Evolutionary conservation across 345 rosid species (phyloP), one percentile per base, ranked within the genome.

Genomic region (Citrus sp.): DNA sequence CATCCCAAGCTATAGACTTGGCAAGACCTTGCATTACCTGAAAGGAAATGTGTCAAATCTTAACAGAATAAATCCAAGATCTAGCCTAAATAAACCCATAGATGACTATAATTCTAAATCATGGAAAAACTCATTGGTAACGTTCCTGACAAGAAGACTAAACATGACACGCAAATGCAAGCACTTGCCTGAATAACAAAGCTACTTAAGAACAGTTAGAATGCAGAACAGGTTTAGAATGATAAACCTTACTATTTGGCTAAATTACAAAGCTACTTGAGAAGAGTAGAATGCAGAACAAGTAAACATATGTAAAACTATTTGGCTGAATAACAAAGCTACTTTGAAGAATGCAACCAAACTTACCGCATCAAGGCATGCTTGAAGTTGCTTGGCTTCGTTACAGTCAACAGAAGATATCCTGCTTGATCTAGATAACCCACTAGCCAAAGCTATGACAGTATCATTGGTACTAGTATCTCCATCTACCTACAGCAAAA

Each of bases 21-120:
- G 99, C 99, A 69, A 94, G 97, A 78, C 97, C 96, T 90, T 95
- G 97, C 99, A 92, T 95, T 72, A 95, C 98, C 99, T 95, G 87
- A 55, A 72, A 70, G 60, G 65, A 10, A 22, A 38, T 58, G 66
- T 67, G 1, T 60, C 19, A 63, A 79, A 32, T 42, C 10, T 61
- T 18, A 34, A 59, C 9, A 72, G 65, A 61, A 60, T 63, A 58
- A 76, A 58, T 49, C 25, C 46, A 74, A 42, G 34, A 54, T 42
- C 46, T 58, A 7, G 58, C 9, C 40, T 65, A 49, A 22, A 59
- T 25, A 13, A 78, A 25, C 65, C 37, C 40, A 46, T 30, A n/a
- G 28, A 18, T 32, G 54, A 37, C 49, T 30, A 30, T 6, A 12
- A 28, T 49, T 64, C 55, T 55, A 38, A 12, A 69, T 46, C 16